A percentile compares a stretch with the other conserved stretches of the same genome.
Evolutionary conservation across 2,329 filamentous ascomycete genomes (phyloP).

Genomic region (Aspergillus cejpii): DNA sequence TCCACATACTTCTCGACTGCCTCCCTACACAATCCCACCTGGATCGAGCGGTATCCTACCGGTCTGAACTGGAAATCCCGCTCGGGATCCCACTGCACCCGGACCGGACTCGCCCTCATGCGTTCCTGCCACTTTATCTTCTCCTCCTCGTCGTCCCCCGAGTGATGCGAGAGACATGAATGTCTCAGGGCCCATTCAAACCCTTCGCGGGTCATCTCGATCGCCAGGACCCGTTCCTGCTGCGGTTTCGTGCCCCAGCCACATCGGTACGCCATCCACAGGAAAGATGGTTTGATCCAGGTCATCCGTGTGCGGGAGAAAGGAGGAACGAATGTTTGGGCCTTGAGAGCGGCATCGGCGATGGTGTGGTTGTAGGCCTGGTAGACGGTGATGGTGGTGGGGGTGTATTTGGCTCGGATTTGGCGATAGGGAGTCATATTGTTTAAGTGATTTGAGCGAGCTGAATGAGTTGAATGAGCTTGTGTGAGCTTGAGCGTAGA

Average conservation of each 20-base stretch:
- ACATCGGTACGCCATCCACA: constrained; percentile 59
- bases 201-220: constrained; percentile 48
- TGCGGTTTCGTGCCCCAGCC: constrained; percentile 53
- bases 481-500: no score
- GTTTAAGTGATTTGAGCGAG: no score
- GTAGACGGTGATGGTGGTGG: constrained; percentile 53
- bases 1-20: constrained; percentile 45
- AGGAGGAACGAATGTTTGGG: constrained; percentile 47
- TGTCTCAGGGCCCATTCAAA: constrained; percentile 46
- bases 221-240: constrained; percentile 53
- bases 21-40: constrained; percentile 52
- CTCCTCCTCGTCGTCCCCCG: constrained; percentile 13
- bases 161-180: constrained; percentile 26
- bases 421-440: constrained; percentile 36
- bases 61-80: constrained; percentile 42
- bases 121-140: constrained; percentile 16
- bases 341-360: constrained; percentile 46
- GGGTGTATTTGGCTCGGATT: constrained; percentile 49
- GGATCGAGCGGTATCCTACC: constrained; percentile 51
- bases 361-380: constrained; percentile 54
- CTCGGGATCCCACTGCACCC: constrained; percentile 62
- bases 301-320: constrained; percentile 55
- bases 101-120: constrained; percentile 33
- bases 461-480: no score
- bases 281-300: constrained; percentile 59